These are phyloP conservation scores for Macrophomina phaseolina DNA, from an alignment of 2,329 filamentous ascomycete genomes.

Conservation along the genomic window DNA sequence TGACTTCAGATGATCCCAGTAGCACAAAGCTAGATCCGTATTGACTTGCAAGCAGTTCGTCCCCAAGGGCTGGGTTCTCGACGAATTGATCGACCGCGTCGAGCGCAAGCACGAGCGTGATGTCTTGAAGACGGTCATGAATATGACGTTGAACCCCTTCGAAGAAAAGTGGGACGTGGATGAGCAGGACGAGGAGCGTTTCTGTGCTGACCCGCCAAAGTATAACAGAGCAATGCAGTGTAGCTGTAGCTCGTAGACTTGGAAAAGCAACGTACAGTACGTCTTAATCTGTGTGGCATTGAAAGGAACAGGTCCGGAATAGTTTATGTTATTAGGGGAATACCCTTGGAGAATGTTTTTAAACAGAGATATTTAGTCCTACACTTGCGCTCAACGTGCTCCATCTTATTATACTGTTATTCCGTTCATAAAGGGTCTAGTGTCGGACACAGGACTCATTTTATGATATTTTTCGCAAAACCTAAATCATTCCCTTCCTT, in stretches of 20 bases:
- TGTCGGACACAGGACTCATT: too few relatives aligned
- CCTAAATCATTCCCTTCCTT: too few relatives aligned
- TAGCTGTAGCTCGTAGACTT: slow-evolving; percentile 81
- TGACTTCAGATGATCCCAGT: background rate
- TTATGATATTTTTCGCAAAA: too few relatives aligned
- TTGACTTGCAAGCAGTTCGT: slow-evolving; percentile 64
- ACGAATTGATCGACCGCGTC: slow-evolving; percentile 88
- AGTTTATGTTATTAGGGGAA: too few relatives aligned
- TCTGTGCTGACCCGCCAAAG: slow-evolving; percentile 83
- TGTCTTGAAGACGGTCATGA: slow-evolving; percentile 77
- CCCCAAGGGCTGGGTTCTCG: slow-evolving; percentile 87
- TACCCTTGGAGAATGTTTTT: too few relatives aligned
- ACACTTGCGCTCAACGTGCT: too few relatives aligned
- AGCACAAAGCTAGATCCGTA: background rate
- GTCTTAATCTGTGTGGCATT: too few relatives aligned
- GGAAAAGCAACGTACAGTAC: background rate
- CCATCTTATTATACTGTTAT: too few relatives aligned
- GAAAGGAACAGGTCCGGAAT: too few relatives aligned
- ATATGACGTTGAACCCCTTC: slow-evolving; percentile 84
- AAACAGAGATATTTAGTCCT: too few relatives aligned
- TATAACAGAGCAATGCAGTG: slow-evolving; percentile 85
- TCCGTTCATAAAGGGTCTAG: too few relatives aligned
- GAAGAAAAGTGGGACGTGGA: slow-evolving; percentile 75
- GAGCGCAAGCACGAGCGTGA: slow-evolving; percentile 83
- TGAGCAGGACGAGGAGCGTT: slow-evolving; percentile 76